phyloP scores from a whole-genome alignment of 2,329 filamentous ascomycete genomes.

The Epichloe glyceriae region DNA sequence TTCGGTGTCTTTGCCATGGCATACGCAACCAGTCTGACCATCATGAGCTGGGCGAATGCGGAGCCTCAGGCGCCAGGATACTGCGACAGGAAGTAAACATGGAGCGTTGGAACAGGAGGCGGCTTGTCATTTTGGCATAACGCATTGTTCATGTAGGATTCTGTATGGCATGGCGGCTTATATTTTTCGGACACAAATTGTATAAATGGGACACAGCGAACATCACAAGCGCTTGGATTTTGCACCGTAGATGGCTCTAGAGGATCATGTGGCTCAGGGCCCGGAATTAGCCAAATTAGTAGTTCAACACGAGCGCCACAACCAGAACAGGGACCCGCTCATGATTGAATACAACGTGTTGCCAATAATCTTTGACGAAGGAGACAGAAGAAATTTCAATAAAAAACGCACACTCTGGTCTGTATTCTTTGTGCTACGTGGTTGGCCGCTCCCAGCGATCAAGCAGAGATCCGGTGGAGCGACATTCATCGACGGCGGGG shows the following conservation, averaged over 20 bases:
- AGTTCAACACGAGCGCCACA: neutral
- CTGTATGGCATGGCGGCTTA: neutral
- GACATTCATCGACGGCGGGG: neutral
- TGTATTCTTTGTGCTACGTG: no score
- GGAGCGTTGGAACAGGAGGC: neutral
- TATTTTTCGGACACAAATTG: neutral
- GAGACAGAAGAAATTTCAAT: neutral
- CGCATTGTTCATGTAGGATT: neutral
- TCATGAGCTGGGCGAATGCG: constrained; percentile 70
- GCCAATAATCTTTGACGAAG: no score
- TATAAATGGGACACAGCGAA: neutral
- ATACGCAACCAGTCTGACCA: constrained; percentile 79
- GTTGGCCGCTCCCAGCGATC: no score
- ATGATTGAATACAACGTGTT: no score
- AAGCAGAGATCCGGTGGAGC: neutral
- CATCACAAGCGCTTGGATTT: neutral
- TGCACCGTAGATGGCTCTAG: constrained; percentile 3
- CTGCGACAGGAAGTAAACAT: constrained; percentile 30
- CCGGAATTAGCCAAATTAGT: neutral
- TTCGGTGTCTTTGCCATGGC: constrained; percentile 81
- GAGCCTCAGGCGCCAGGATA: constrained; percentile 36
- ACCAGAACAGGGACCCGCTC: no score
- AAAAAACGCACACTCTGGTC: neutral
- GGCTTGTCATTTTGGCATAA: neutral
- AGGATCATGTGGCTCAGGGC: neutral